These are phyloP conservation scores for Paspalum vaginatum DNA, from an alignment of 176 grass and related monocot species.

Conservation along the genomic window DNA sequence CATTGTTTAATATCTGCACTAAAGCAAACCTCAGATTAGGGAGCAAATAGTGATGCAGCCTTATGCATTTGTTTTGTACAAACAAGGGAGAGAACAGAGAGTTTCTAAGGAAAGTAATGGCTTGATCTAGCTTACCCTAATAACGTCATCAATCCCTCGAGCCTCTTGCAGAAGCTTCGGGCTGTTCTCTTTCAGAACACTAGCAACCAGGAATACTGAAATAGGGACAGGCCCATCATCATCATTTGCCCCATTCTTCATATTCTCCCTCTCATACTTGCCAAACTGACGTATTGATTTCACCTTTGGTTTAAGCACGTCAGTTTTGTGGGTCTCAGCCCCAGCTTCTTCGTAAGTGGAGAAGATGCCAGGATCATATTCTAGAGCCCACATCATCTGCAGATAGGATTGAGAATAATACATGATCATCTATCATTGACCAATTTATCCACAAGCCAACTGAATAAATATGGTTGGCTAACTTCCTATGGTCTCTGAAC, in stretches of 20 bases:
- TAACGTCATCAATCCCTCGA: slow-evolving; percentile 80
- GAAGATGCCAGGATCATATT: slow-evolving; percentile 89
- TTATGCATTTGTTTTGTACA: background rate
- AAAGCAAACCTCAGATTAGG: background rate
- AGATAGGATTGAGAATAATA: slow-evolving; percentile 25
- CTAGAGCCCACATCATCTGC: slow-evolving; percentile 99
- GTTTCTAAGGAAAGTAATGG: background rate
- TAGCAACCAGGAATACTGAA: slow-evolving; percentile 95
- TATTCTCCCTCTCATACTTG: slow-evolving; percentile 90
- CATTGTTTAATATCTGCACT: slow-evolving; percentile 82
- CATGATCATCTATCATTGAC: slow-evolving; percentile 6
- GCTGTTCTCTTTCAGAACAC: slow-evolving; percentile 95
- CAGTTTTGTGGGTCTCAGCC: slow-evolving; percentile 43
- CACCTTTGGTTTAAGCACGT: slow-evolving; percentile 61
- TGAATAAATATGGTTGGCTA: background rate
- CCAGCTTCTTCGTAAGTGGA: slow-evolving; percentile 63
- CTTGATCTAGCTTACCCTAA: slow-evolving; percentile 62
- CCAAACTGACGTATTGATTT: slow-evolving; percentile 81
- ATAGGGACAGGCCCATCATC: slow-evolving; percentile 80
- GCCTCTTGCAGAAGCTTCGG: slow-evolving; percentile 77
- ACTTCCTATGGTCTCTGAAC: background rate
- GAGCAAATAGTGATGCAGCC: background rate
- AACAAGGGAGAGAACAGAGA: background rate
- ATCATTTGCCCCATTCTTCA: slow-evolving; percentile 57
- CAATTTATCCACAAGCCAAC: background rate